Evolutionary conservation across 768 basidiomycete species (phyloP).

Genomic region (Exidia glandulosa): DNA sequence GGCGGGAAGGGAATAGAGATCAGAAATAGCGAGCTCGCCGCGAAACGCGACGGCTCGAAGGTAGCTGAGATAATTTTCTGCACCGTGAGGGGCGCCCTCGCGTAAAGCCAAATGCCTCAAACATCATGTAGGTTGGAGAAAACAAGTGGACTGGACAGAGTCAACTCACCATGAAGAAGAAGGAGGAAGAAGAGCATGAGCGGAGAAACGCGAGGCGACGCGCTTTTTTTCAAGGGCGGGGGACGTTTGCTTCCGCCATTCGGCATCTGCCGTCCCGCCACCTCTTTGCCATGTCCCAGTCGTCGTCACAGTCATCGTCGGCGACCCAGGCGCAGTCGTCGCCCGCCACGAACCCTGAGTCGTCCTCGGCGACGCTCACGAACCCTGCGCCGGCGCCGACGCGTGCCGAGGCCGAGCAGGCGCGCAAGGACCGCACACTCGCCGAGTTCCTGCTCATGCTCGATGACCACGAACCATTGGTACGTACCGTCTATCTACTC

Average conservation of each 20-base stretch:
- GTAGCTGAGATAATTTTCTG: conserved; percentile 87
- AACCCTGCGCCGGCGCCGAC: not conserved
- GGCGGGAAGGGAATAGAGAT: conserved; percentile 12
- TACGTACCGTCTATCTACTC: conserved; percentile 25
- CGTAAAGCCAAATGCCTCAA: conserved; percentile 94
- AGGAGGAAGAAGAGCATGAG: conserved; percentile 4
- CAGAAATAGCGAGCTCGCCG: conserved; percentile 37
- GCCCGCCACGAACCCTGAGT: not conserved
- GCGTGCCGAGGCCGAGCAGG: conserved; percentile 67
- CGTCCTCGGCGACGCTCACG: conserved; percentile 15
- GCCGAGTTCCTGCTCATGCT: conserved; percentile 93
- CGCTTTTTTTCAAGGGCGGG: not conserved
- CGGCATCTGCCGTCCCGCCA: not conserved
- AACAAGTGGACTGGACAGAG: not conserved
- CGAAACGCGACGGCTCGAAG: conserved; percentile 52
- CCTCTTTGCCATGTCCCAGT: not conserved
- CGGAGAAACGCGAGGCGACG: conserved; percentile 9
- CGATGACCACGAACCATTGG: conserved; percentile 93
- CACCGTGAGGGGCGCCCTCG: conserved; percentile 52
- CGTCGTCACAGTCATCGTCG: not conserved
- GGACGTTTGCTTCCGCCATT: not conserved
- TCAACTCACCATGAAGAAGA: conserved; percentile 14
- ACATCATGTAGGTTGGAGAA: conserved; percentile 43
- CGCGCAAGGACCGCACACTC: conserved; percentile 78
- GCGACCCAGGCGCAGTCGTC: not conserved